Base-by-base conservation (phyloP, 176 grass and related monocot genomes). In the Oropetium thomaeum region DNA sequence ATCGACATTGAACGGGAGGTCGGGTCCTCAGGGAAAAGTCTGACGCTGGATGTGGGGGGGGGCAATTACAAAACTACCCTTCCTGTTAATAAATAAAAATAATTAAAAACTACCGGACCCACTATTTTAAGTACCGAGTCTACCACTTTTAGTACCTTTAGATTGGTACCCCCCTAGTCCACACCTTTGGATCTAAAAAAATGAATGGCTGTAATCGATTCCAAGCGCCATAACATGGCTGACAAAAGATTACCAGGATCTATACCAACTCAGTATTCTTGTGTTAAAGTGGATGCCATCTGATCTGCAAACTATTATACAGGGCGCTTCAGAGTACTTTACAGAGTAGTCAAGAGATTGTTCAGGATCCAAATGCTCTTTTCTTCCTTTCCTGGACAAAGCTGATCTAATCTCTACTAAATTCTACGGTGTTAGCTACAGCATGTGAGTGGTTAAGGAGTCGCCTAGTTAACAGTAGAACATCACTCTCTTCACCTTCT, bases 401-500 rank as follows among this genome's bases (percentile, higher is more conserved):
- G 63, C 76, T 65, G 74, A 65, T 54, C 69, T 73, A 84, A 58
- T 70, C 37, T 78, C 80, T 84, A 87, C 80, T 83, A 85, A 89
- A 90, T 69, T 72, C 76, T 93, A 93, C 87, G 57, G 43, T 78
- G 87, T 83, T 83, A 87, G 80, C 55, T 68, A 79, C 85, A 88
- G 44, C 53, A 77, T 70, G 80, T 73, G 82, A 85, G 52, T 76
- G 58, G 73, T 90, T 68, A 89, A 19, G 33, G 73, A 64, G 75
- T 82, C 27, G 67, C 70, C 51, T 57, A 59, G 71, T 88, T 58
- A 99, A 54, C 96, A 99, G 82, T 99, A 99, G 87, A 99, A 99
- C 96, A 99, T 99, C 78, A 99, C 92, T 73, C 87, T 96, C 89
- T 99, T 99, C 75, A 99, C 96, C 87, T 88, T 99, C 79, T 99